Evolutionary conservation across 2,329 filamentous ascomycete species (phyloP).

Genomic region (Pseudogymnoascus sp.): DNA sequence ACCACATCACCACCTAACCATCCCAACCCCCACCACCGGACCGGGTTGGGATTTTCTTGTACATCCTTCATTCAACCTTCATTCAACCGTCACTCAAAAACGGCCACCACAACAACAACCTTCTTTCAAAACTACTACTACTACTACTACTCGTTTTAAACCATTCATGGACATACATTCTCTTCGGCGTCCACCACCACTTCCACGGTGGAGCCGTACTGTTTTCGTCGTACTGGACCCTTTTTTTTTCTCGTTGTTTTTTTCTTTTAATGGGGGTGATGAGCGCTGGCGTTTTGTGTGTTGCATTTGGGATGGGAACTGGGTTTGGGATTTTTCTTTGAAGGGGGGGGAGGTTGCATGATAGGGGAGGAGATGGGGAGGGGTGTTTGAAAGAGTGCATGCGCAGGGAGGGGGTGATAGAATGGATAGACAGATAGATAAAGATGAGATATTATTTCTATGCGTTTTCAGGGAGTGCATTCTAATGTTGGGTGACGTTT

Average conservation of each 20-base stretch:
- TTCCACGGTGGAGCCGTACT: neutral
- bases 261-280: neutral
- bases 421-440: slow-evolving; percentile 3
- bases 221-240: neutral
- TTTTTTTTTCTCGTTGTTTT: neutral
- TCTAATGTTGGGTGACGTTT: neutral
- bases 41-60: neutral
- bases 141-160: neutral
- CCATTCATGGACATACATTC: slow-evolving; percentile 8
- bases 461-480: neutral
- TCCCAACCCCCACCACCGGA: neutral
- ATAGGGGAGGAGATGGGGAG: neutral
- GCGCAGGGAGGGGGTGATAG: neutral
- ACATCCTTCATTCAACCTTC: neutral
- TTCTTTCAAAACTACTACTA: neutral
- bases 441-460: neutral
- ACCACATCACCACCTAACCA: neutral
- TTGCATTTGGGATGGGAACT: neutral
- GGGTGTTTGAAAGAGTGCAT: neutral
- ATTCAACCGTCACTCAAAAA: neutral
- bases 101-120: neutral
- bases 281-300: neutral
- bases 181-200: neutral
- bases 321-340: neutral
- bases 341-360: neutral